These are phyloP conservation scores for Backusella psychrophila DNA, from an alignment of 192 early-diverging fungal species.

Conservation along the genomic window DNA sequence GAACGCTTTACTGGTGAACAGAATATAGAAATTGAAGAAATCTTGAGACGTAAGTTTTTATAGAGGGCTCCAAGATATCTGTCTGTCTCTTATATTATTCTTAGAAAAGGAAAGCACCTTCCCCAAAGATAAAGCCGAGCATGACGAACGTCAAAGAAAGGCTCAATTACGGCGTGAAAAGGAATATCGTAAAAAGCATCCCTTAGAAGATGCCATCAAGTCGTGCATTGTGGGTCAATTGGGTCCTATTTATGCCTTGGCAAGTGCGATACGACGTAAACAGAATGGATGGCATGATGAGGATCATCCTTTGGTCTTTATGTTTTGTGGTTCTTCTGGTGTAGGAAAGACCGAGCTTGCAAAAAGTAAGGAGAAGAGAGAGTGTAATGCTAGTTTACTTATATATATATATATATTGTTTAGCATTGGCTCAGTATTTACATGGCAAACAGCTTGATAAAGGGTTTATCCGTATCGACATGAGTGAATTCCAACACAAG, in stretches of 20 bases:
- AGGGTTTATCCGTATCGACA: conserved; percentile 44
- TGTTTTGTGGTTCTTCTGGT: conserved; percentile 45
- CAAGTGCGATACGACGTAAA: conserved; percentile 43
- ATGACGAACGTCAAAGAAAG: conserved; percentile 21
- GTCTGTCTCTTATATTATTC: background rate
- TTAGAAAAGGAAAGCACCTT: conserved; percentile 29
- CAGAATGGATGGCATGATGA: conserved; percentile 52
- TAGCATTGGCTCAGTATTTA: conserved; percentile 35
- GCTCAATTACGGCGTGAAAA: conserved; percentile 26
- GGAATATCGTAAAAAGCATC: conserved; percentile 37
- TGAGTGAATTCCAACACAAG: conserved; percentile 47
- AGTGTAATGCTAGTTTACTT: no score
- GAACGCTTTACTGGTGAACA: conserved; percentile 32
- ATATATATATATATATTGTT: no score
- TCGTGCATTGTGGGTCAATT: conserved; percentile 41
- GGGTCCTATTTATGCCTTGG: conserved; percentile 42
- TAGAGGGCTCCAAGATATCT: no score
- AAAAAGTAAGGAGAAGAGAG: conserved; percentile 26
- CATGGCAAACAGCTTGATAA: conserved; percentile 38
- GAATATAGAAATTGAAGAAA: conserved; percentile 27
- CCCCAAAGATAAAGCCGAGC: conserved; percentile 25
- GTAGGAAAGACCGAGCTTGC: conserved; percentile 46
- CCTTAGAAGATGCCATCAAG: conserved; percentile 39
- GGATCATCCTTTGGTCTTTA: conserved; percentile 44
- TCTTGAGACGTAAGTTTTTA: conserved; percentile 12